Base-by-base conservation (phyloP, 2,329 filamentous ascomycete species). In the Blastomyces gilchristii region DNA sequence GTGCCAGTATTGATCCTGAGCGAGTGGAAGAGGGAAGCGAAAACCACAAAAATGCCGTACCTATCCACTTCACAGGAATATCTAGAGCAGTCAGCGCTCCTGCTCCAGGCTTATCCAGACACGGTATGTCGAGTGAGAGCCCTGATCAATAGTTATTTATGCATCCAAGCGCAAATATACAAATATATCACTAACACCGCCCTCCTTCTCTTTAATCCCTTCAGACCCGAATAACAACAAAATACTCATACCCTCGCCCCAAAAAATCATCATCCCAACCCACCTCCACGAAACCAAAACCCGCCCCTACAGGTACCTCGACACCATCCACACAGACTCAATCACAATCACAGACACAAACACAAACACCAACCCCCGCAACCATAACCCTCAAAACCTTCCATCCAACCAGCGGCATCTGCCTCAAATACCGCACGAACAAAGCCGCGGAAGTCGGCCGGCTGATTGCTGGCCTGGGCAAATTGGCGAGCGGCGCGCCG, bases 381-480 rank as follows among this genome's bases (percentile, higher is more conserved):
- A 84, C 82, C 62, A 86, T 99, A 60, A 87, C 86, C 3, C 79
- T 99, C 65, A 97, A 96, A 79, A 94, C 94, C 4, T 97, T 87
- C 78, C 90, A 97, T 74, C 89, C 94, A 0, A 80, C 79, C 52
- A 88, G 87, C 62, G 94, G 94, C 71, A 87, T 87, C 63, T 87
- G 87, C 65, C 82, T 99, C 66, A 96, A 97, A 78, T 97, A 97
- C 81, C 83, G 85, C 73, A 99, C 94, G 45, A 88, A 87, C 73
- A 96, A 96, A 77, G 90, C 89, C 25, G 90, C 90, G 25, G 93
- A 97, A 77, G 91, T 99, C 11, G 87, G 88, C 31, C 82, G 94
- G 37, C 78, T 99, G 70, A 84, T 99, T 63, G 84, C 85, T 60
- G 85, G 87, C 53, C 76, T 99, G 66, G 91, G 91, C 0, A 83